Percentiles rank a stretch among this genome's conserved stretches.
Evolutionary conservation across 1,139 yeast species (phyloP).

Genomic region (Nakaseomyces sp.): DNA sequence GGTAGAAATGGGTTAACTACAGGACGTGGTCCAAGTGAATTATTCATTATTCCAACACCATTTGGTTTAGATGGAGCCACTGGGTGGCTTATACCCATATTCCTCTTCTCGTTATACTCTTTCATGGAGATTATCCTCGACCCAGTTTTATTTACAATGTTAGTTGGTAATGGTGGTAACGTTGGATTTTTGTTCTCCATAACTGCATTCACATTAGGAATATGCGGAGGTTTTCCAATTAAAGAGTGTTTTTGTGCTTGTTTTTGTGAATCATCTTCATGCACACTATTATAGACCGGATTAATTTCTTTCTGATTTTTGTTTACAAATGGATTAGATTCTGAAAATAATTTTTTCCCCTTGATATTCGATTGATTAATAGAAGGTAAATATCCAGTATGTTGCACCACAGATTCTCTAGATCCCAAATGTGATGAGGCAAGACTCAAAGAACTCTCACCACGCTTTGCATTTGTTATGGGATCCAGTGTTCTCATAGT

Average conservation of each 20-base stretch:
- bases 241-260: no score
- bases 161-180: not conserved
- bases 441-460: no score
- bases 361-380: not conserved
- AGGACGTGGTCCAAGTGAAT: not conserved
- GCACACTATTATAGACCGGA: not conserved
- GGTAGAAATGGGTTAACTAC: slow-evolving; percentile 1
- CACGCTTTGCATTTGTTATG: no score
- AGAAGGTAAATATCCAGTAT: not conserved
- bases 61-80: not conserved
- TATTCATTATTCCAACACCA: not conserved
- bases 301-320: not conserved
- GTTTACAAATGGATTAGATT: not conserved
- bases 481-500: no score
- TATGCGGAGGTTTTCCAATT: no score
- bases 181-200: not conserved
- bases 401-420: not conserved
- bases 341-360: not conserved
- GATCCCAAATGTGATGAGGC: no score
- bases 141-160: not conserved
- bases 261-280: not conserved
- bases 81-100: not conserved
- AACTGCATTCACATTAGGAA: no score
- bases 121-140: not conserved
- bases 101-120: not conserved